Conservation (phyloP, 1,284 basidiomycete species). For the Ceratobasidium theobromae region DNA sequence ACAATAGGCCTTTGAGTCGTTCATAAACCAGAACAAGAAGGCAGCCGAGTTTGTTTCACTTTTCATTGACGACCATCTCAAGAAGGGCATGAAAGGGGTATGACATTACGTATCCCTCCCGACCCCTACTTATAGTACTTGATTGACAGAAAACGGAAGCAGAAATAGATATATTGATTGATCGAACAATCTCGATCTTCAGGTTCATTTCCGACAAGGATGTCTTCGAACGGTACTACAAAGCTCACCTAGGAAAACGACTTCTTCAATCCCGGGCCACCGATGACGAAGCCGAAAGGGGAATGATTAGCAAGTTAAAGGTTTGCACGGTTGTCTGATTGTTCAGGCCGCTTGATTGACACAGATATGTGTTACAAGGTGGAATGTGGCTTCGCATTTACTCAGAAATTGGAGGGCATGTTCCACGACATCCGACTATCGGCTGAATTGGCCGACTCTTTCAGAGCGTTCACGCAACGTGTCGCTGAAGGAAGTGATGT, state of each 20-base stretch:
- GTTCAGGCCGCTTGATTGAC: background rate
- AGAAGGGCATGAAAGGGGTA: conserved; percentile 93
- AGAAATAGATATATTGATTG: conserved; percentile 86
- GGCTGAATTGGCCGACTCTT: conserved; percentile 66
- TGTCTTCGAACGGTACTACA: conserved; percentile 98
- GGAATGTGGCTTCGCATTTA: conserved; percentile 96
- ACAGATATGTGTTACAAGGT: conserved; percentile 45
- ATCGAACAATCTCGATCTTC: conserved; percentile 96
- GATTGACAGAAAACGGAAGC: conserved; percentile 83
- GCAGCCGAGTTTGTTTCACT: conserved; percentile 94
- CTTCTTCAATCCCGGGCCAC: conserved; percentile 84
- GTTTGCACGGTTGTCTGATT: background rate
- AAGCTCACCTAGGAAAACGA: conserved; percentile 91
- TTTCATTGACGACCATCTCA: conserved; percentile 96
- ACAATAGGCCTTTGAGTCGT: conserved; percentile 83
- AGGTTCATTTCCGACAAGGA: conserved; percentile 95
- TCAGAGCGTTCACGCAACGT: conserved; percentile 59
- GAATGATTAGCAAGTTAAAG: conserved; percentile 98
- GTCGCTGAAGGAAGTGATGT: conserved; percentile 54
- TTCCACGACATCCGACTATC: conserved; percentile 97
- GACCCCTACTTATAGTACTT: conserved; percentile 13
- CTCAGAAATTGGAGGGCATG: conserved; percentile 98
- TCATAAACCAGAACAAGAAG: conserved; percentile 88
- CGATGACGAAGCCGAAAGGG: conserved; percentile 96
- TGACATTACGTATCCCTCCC: conserved; percentile 42